Percentiles rank a stretch among this genome's conserved stretches.
phyloP scores from a whole-genome alignment of 192 early-diverging fungal species.

The Dissophora ornata region DNA sequence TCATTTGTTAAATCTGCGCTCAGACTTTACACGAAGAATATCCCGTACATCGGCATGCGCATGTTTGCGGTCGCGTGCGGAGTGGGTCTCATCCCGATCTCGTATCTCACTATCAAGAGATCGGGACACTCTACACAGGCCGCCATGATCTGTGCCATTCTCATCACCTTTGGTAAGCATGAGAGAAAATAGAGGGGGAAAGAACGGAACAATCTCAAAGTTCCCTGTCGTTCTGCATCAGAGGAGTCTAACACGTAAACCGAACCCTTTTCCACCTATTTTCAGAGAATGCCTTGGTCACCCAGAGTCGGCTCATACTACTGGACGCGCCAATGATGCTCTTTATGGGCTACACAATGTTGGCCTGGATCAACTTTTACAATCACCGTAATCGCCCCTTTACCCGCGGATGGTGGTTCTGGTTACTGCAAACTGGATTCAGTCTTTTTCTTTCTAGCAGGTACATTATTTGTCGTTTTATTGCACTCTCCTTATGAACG shows the following conservation, averaged over 20 bases:
- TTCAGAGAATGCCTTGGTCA: slow-evolving; percentile 88
- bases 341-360: slow-evolving; percentile 81
- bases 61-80: slow-evolving; percentile 83
- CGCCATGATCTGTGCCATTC: slow-evolving; percentile 77
- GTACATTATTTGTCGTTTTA: no score
- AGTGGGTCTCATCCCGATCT: slow-evolving; percentile 82
- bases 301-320: slow-evolving; percentile 91
- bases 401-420: slow-evolving; percentile 85
- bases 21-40: slow-evolving; percentile 76
- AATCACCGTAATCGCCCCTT: slow-evolving; percentile 80
- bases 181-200: no score
- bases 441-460: slow-evolving; percentile 73
- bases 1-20: no score
- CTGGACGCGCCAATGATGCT: slow-evolving; percentile 92
- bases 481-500: no score
- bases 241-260: no score
- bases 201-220: no score
- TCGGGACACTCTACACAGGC: slow-evolving; percentile 83
- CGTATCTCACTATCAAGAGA: slow-evolving; percentile 83
- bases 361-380: slow-evolving; percentile 91
- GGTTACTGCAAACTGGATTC: slow-evolving; percentile 86
- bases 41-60: slow-evolving; percentile 91
- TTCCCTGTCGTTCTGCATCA: no score
- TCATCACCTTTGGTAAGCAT: slow-evolving; percentile 83
- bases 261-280: background rate